Evolutionary conservation across 2,329 filamentous ascomycete genomes (phyloP).

Genomic region (Leptosphaerulina australis): DNA sequence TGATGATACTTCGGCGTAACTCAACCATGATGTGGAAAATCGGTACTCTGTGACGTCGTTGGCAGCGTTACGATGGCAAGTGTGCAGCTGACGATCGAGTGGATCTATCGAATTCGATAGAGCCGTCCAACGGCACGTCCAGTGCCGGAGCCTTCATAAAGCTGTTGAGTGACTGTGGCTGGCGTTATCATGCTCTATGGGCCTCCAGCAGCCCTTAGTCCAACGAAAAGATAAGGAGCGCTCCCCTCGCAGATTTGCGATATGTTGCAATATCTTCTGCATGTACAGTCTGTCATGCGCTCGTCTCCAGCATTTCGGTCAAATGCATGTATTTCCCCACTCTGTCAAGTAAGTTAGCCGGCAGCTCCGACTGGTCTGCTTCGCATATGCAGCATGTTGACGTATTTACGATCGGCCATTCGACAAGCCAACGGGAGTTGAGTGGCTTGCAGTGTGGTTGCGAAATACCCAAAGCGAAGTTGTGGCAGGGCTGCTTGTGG

Average conservation of each 20-base stretch:
- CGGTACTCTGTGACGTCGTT: conserved; percentile 23
- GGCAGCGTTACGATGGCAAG: conserved; percentile 6
- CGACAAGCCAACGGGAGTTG: conserved; percentile 10
- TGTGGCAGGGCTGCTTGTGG: not conserved
- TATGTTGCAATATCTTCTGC: conserved; percentile 1
- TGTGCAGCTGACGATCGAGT: conserved; percentile 21
- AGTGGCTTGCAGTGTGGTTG: conserved; percentile 3
- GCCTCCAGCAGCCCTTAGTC: conserved; percentile 5
- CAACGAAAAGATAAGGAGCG: conserved; percentile 9
- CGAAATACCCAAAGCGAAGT: not conserved
- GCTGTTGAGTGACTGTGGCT: conserved; percentile 11
- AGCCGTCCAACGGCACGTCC: conserved; percentile 1
- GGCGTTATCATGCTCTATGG: conserved; percentile 8
- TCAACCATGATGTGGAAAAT: conserved; percentile 15
- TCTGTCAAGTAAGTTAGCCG: conserved; percentile 15
- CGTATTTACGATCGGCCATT: conserved; percentile 4
- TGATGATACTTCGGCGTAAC: conserved; percentile 18
- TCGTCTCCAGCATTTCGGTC: conserved; percentile 6
- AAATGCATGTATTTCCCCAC: conserved; percentile 3
- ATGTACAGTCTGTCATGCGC: conserved; percentile 8
- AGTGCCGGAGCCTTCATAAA: not conserved
- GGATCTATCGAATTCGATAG: conserved; percentile 15
- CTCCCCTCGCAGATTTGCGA: conserved; percentile 3
- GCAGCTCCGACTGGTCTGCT: conserved; percentile 16
- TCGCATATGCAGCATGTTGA: conserved; percentile 14